Percentiles rank a stretch among this genome's conserved stretches.
These are phyloP conservation scores for Heracleum sosnowskyi DNA, from an alignment of 129 eudicot genomes.

Conservation along the genomic window DNA sequence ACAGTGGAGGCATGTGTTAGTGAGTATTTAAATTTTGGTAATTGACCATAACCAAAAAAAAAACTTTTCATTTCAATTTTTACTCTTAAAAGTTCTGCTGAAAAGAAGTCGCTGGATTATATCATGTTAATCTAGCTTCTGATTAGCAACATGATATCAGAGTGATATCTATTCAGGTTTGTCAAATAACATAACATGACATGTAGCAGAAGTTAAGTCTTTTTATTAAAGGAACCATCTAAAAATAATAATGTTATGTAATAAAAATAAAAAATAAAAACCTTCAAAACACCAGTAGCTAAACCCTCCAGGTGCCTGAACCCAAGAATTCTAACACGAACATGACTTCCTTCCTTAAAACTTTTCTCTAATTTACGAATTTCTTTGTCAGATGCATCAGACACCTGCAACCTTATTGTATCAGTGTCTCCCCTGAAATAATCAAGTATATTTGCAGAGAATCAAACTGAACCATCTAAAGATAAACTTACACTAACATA, in stretches of 20 bases:
- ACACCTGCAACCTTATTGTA: conserved; percentile 33
- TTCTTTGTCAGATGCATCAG: conserved; percentile 83
- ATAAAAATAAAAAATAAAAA: conserved; percentile 13
- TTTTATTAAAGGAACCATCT: neutral
- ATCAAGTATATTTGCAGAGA: neutral
- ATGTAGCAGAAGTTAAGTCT: neutral
- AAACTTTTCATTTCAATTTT: neutral
- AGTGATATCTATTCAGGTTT: neutral
- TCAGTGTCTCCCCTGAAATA: conserved; percentile 1
- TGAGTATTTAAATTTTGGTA: neutral
- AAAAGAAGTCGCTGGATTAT: neutral
- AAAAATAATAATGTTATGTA: neutral
- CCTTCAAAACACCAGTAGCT: conserved; percentile 87
- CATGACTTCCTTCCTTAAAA: conserved; percentile 74
- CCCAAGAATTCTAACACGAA: conserved; percentile 83
- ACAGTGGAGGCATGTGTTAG: neutral
- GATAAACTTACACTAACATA: conserved; percentile 64
- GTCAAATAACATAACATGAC: neutral
- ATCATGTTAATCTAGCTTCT: neutral
- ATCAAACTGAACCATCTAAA: neutral
- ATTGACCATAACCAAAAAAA: neutral
- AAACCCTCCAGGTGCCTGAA: conserved; percentile 84
- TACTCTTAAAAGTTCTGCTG: neutral
- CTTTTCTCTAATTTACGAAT: conserved; percentile 59
- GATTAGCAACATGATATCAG: too few relatives aligned